Evolutionary conservation across 2,329 filamentous ascomycete genomes (phyloP).

Genomic region (Claviceps fusiformis): DNA sequence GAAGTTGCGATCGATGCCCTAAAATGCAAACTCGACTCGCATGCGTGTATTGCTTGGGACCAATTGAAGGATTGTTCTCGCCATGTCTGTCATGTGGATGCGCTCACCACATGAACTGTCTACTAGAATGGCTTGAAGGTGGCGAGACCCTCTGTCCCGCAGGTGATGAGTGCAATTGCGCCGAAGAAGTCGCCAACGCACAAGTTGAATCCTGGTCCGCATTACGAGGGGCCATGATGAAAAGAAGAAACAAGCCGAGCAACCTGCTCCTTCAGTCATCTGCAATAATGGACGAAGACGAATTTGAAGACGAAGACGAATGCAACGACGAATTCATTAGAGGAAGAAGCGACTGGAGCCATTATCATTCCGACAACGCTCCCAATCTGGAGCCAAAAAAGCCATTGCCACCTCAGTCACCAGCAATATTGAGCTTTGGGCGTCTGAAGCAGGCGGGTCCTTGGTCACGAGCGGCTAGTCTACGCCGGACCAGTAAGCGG

Average conservation of each 20-base stretch:
- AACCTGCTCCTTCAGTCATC: slow-evolving; percentile 15
- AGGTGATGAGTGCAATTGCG: slow-evolving; percentile 51
- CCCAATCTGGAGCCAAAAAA: slow-evolving; percentile 10
- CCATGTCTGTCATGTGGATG: slow-evolving; percentile 52
- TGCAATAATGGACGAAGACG: slow-evolving; percentile 9
- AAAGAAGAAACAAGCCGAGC: slow-evolving; percentile 10
- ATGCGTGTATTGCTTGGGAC: slow-evolving; percentile 50
- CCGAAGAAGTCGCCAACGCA: slow-evolving; percentile 40
- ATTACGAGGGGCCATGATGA: slow-evolving; percentile 23
- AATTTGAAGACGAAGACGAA: slow-evolving; percentile 7
- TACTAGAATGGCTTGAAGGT: slow-evolving; percentile 43
- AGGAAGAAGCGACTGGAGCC: slow-evolving; percentile 14
- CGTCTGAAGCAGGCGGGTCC: slow-evolving; percentile 34
- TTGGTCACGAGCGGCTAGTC: slow-evolving; percentile 31
- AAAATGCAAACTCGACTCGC: slow-evolving; percentile 41
- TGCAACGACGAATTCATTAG: slow-evolving; percentile 16
- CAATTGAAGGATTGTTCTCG: slow-evolving; percentile 44
- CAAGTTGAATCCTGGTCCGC: slow-evolving; percentile 49
- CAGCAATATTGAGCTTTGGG: slow-evolving; percentile 35
- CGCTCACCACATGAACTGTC: slow-evolving; percentile 44
- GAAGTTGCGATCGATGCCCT: slow-evolving; percentile 38
- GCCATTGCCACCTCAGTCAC: slow-evolving; percentile 11
- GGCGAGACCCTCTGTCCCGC: slow-evolving; percentile 46
- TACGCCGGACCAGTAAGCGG: slow-evolving; percentile 20
- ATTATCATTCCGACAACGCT: slow-evolving; percentile 12